Base-by-base conservation (phyloP, 805 yeast genomes). In the Torulaspora maleeae region DNA sequence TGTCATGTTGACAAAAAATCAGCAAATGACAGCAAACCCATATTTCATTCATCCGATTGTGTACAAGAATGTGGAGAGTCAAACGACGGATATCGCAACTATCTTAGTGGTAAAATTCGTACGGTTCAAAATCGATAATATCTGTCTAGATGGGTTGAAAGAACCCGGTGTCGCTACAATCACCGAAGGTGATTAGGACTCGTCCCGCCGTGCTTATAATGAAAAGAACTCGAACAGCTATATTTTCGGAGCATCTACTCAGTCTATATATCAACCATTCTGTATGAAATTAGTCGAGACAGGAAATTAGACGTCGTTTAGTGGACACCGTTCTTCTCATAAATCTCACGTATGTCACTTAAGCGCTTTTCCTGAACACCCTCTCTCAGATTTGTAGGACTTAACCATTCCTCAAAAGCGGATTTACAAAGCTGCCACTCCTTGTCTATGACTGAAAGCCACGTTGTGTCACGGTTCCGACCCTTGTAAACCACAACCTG, bases 401-500 rank as follows among this genome's bases (percentile, higher is more conserved):
- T 41, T 12, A 67, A 49, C 66, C 67, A 67, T 20, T 24, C 17
- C 20, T 53, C 53, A 28, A 62, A 55, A 10, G 60, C 59, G 24
- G 32, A 25, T 40, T 54, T 52, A 35, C 55, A 40, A 13, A 15
- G 28, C 2, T 54, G 55, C 66, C 67, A 66, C 44, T 66, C 70
- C 11, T 37, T 38, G 45, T 66, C 68, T 16, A 61, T 46, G 9
- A 64, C 55, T 8, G 64, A 50, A 38, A 60, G 59, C 66, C 65
- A 67, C 2, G 59, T 44, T 2, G 69, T 60, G 50, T 69, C 62
- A 34, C 69, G 50, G 40, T 54, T 53, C 25, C 66, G 48, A 16
- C 61, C 64, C 39, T 60, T 58, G 33, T 49, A 47, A 7, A 64
- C 60, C 24, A 51, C 47, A 22, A 54, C 62, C 36, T 65, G 56